Evolutionary conservation across 768 basidiomycete genomes (phyloP), one percentile per base, ranked within the genome.

Genomic region (Porphyrellus cyaneotinctus): DNA sequence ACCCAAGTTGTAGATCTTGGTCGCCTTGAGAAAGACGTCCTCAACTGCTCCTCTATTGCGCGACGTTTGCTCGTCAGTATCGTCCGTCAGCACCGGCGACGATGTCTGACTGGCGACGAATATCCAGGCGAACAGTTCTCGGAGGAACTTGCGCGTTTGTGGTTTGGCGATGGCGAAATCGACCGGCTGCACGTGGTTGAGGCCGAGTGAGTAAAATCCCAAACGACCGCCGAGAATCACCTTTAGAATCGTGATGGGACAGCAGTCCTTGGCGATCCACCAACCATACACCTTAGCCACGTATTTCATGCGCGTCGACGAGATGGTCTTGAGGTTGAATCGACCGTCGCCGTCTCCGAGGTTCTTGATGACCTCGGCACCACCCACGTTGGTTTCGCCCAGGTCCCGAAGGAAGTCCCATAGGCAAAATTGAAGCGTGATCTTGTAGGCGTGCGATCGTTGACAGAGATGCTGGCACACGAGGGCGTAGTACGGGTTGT

Each of bases 341-440:
- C 64, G 69, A 13, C 58, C 64, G 20, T 78, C 78, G 39, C 79
- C 74, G n/a, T 78, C 74, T 41, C 69, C 65, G 30, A 73, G 48
- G 53, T 77, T 82, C 66, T 88, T 89, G 61, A 90, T 76, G 35
- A 91, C 73, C 64, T 87, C 88, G 0, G 79, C 79, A 8, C 92
- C 91, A 2, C 92, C 91, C 32, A 94, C 89, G 28, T 72, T 79
- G 11, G 75, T 79, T 70, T 97, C 92, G 13, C 93, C 95, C 39
- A 98, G 74, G 54, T 91, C 91, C 10, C 95, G 87, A 26, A 98
- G 72, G 66, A 98, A 95, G 66, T 99, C 97, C 97, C 97, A 99
- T 7, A 98, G 72, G 60, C 85, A 91, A 68, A 91, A 98, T 64
- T 97, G 97, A 20, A 97, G 74, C 2, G 97, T 97, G 60, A 97